Evolutionary conservation across 129 eudicot species (phyloP), one percentile per base, ranked within the genome.

Genomic region (Glebionis coronaria): DNA sequence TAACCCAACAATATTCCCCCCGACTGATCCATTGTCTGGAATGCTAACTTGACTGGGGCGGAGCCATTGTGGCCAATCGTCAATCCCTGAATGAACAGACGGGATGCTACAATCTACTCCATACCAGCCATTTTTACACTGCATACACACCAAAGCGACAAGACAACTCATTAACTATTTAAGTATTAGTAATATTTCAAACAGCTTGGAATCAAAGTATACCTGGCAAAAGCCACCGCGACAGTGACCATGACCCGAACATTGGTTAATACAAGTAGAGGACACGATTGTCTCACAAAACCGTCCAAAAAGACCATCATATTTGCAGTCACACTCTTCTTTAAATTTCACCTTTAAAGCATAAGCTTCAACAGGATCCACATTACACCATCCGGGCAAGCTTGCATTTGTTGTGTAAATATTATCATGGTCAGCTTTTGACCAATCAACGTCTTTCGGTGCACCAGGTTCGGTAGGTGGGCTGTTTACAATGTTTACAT

Each of bases 221-320:
- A 93, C 98, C 98, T 86, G 95, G 73, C 98, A 93, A 71, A 84
- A 86, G 54, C 96, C 98, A 74, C 97, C 97, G 53, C 88, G 96
- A 67, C 98, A 93, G 65, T 78, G 55, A 20, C 98, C 98, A 63
- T 82, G 84, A 35, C 97, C 88, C 18, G 98, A 82, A 47, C 98
- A 93, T 61, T 93, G 98, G 75, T 93, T 93, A 49, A 93, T 86
- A 61, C 98, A 93, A 61, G 84, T 78, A 45, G 80, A 81, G 62
- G 42, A 65, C 31, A 93, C 98, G 11, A 90, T 83, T 3, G 75
- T 61, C 78, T 93, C 96, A 81, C 96, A 88, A 53, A 93, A 88
- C 35, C 76, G 79, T 5, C 98, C 98, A 16, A 72, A 80, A 31
- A 82, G 83, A 52, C 98, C 95, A 73, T 93, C 98, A 71, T 93